Base-by-base conservation (phyloP, 257 asterid species). In the Ligustrum vulgare region DNA sequence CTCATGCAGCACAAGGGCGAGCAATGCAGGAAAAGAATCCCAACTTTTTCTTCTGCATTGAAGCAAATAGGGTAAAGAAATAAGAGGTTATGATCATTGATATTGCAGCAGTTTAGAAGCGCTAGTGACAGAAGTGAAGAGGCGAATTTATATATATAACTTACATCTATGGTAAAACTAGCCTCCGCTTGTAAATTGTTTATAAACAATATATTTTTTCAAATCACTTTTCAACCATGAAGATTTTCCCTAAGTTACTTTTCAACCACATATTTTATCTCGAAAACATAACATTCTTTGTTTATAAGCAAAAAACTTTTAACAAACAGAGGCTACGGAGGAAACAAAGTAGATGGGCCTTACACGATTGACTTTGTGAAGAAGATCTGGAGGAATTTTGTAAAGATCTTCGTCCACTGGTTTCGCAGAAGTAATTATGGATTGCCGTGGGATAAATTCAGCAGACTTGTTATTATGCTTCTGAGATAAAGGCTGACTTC, bases 341-440 rank as follows among this genome's bases (percentile, higher is more conserved):
- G 16, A 67, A 51, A 13, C 7, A 69, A 32, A 1, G n/a, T 32
- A 58, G 20, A 22, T 23, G 36, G 69, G 68, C 36, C 96, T 67
- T 73, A 94, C 98, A 45, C 91, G 56, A 54, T 89, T 91, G 47
- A 95, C 84, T 12, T 70, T 83, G 5, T 81, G 81, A 5, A 90
- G 89, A 22, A 91, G 89, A 74, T 87, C 91, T 1, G 96, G 87
- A 36, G 97, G 87, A 71, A 91, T 88, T 85, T 91, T 83, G 93
- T 93, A 93, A 32, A 93, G 97, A 84, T 93, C 97, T 85, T 93
- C 98, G 74, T 93, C 98, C 0, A 91, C 94, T 2, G 98, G 96
- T 60, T 93, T 93, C n/a, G 75, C 84, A 35, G 75, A 47, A 36
- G 67, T 60, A 25, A 62, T 31, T 0, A 81, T 49, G 11, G 85